These are phyloP conservation scores for Limtongozyma cylindracea DNA, from an alignment of 805 yeast genomes.

Conservation along the genomic window DNA sequence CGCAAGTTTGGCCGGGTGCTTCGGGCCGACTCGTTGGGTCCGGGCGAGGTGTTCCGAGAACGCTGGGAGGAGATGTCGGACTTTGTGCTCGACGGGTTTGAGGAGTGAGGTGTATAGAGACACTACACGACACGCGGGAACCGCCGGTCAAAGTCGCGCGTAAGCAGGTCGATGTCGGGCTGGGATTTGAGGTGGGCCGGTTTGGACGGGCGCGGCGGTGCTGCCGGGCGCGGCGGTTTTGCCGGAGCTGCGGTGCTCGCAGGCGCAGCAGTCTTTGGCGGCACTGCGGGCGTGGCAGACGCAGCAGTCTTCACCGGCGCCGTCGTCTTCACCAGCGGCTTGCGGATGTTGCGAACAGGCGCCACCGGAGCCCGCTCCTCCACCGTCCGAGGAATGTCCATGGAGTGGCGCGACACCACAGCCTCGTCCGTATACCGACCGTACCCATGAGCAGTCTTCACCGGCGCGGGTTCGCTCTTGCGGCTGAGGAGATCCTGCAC, in stretches of 20 bases:
- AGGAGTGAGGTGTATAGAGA: slow-evolving; percentile 12
- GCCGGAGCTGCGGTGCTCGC: too few relatives aligned
- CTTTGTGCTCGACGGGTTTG: slow-evolving; percentile 57
- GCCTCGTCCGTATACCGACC: slow-evolving; percentile 39
- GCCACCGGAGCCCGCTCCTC: too few relatives aligned
- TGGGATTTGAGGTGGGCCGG: slow-evolving; percentile 5
- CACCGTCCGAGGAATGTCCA: too few relatives aligned
- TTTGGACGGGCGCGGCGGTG: too few relatives aligned
- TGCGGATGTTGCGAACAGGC: too few relatives aligned
- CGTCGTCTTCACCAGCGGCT: too few relatives aligned
- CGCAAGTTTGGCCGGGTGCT: slow-evolving; percentile 80
- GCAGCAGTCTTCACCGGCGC: too few relatives aligned
- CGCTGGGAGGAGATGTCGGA: slow-evolving; percentile 71
- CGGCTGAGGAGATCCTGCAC: slow-evolving; percentile 22
- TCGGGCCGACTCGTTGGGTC: slow-evolving; percentile 43
- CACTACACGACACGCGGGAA: slow-evolving; percentile 36
- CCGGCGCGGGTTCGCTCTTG: slow-evolving; percentile 12
- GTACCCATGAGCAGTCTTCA: slow-evolving; percentile 59
- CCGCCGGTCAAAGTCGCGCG: slow-evolving; percentile 25
- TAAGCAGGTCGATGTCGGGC: slow-evolving; percentile 33
- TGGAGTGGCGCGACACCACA: too few relatives aligned
- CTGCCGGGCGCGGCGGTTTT: too few relatives aligned
- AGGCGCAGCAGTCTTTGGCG: too few relatives aligned
- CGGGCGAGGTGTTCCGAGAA: slow-evolving; percentile 57
- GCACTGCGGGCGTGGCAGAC: too few relatives aligned